phyloP scores from a whole-genome alignment of 495 filamentous ascomycete species.

The Extremus antarcticus region DNA sequence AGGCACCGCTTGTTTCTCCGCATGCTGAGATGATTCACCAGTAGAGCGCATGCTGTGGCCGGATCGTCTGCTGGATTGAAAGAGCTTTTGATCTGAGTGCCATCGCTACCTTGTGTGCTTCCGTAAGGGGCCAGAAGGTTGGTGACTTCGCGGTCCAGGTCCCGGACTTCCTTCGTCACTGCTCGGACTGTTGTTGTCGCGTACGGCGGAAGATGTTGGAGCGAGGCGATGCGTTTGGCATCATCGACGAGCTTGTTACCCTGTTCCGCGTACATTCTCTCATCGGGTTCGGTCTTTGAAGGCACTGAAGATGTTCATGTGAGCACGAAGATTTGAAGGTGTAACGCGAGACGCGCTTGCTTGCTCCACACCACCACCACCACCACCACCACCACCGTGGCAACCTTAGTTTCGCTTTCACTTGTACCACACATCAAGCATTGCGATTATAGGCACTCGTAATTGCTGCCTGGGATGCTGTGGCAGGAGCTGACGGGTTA shows the following conservation, averaged over 20 bases:
- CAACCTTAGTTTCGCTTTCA: neutral
- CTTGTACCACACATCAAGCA: neutral
- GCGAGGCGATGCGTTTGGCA: slow-evolving; percentile 87
- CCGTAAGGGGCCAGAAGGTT: slow-evolving; percentile 70
- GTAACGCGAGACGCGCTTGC: neutral
- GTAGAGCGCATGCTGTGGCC: slow-evolving; percentile 71
- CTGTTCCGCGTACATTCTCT: slow-evolving; percentile 76
- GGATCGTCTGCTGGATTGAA: slow-evolving; percentile 83
- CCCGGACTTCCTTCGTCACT: slow-evolving; percentile 83
- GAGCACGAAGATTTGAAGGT: no score
- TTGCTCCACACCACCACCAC: neutral
- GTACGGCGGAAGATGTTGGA: slow-evolving; percentile 81
- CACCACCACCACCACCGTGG: neutral
- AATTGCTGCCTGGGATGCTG: neutral
- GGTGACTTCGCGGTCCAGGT: slow-evolving; percentile 82
- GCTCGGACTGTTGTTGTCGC: slow-evolving; percentile 84
- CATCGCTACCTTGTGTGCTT: slow-evolving; percentile 69
- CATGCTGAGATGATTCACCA: slow-evolving; percentile 92
- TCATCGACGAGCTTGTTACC: slow-evolving; percentile 63
- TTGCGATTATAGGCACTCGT: neutral
- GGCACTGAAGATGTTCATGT: no score
- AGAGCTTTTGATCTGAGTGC: slow-evolving; percentile 67
- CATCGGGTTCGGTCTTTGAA: no score
- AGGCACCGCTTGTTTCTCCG: slow-evolving; percentile 93
- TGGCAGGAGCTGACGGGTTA: neutral